Percentiles rank a stretch among this genome's conserved stretches.
Conservation (phyloP, 495 filamentous ascomycete species). For the Aspergillus kassunensis region DNA sequence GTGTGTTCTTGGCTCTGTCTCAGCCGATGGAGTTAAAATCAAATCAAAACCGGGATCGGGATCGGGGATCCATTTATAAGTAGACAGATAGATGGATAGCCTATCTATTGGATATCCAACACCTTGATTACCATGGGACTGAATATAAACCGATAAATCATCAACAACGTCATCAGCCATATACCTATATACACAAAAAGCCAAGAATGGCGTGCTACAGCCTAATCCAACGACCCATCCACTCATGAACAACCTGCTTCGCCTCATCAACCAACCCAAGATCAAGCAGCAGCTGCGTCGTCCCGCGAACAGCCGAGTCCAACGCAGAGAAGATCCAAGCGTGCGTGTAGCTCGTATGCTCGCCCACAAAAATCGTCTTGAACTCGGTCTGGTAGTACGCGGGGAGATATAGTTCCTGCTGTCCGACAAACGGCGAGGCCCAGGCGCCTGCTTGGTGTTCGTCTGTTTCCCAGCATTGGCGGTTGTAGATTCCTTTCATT, state of each 20-base stretch:
- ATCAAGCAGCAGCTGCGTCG: conserved; percentile 61
- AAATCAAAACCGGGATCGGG: too few relatives aligned
- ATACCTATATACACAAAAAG: background rate
- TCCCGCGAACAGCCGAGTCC: conserved; percentile 62
- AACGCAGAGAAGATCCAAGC: conserved; percentile 68
- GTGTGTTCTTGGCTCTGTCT: too few relatives aligned
- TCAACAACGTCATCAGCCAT: too few relatives aligned
- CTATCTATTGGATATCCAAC: too few relatives aligned
- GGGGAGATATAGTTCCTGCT: conserved; percentile 63
- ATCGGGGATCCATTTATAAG: too few relatives aligned
- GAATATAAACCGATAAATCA: too few relatives aligned
- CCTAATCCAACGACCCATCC: conserved; percentile 65
- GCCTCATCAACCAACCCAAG: conserved; percentile 68
- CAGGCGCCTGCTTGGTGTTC: conserved; percentile 50
- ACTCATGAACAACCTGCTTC: conserved; percentile 56
- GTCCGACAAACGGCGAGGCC: conserved; percentile 52
- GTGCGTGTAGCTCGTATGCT: conserved; percentile 72
- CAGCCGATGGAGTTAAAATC: too few relatives aligned
- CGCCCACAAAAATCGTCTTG: conserved; percentile 63
- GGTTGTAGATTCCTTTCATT: conserved; percentile 41
- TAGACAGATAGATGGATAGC: too few relatives aligned
- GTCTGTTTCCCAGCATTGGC: conserved; percentile 58
- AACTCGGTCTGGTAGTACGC: conserved; percentile 67
- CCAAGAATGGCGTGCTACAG: conserved; percentile 11
- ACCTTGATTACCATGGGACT: too few relatives aligned